These are phyloP conservation scores for Coemansia sp. DNA, from an alignment of 192 early-diverging fungal genomes.

Conservation along the genomic window DNA sequence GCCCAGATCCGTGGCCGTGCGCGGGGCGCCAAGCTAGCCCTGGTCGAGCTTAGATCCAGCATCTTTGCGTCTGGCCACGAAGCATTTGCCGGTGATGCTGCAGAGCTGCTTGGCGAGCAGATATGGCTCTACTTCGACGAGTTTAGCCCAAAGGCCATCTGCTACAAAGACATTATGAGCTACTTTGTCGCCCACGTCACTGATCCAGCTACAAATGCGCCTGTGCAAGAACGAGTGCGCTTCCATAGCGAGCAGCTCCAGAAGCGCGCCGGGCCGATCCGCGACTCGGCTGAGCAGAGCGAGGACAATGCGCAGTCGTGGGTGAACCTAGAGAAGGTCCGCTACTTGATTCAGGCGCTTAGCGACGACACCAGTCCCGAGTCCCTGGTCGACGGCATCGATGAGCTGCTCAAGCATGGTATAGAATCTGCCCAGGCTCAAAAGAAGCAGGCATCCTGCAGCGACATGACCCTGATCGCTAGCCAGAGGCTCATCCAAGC, in stretches of 20 bases:
- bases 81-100: not conserved
- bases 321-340: slow-evolving; percentile 40
- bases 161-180: slow-evolving; percentile 45
- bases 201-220: not conserved
- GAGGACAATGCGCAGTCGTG: slow-evolving; percentile 36
- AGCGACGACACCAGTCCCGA: slow-evolving; percentile 18
- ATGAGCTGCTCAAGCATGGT: slow-evolving; percentile 22
- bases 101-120: slow-evolving; percentile 14
- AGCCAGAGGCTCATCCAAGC: slow-evolving; percentile 41
- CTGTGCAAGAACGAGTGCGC: slow-evolving; percentile 5
- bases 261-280: slow-evolving; percentile 10
- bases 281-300: slow-evolving; percentile 5
- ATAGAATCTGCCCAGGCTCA: slow-evolving; percentile 26
- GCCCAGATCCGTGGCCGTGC: slow-evolving; percentile 24
- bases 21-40: slow-evolving; percentile 35
- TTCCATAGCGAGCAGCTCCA: slow-evolving; percentile 16
- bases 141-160: slow-evolving; percentile 47
- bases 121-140: slow-evolving; percentile 40
- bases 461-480: slow-evolving; percentile 41
- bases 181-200: slow-evolving; percentile 26
- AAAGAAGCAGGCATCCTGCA: slow-evolving; percentile 28
- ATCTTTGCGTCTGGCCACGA: slow-evolving; percentile 11
- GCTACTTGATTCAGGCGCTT: slow-evolving; percentile 44
- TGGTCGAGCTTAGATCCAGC: slow-evolving; percentile 21
- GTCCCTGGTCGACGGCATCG: slow-evolving; percentile 21